These are phyloP conservation scores for Piper betle DNA, from an alignment of 164 flowering plant species.

Conservation along the genomic window DNA sequence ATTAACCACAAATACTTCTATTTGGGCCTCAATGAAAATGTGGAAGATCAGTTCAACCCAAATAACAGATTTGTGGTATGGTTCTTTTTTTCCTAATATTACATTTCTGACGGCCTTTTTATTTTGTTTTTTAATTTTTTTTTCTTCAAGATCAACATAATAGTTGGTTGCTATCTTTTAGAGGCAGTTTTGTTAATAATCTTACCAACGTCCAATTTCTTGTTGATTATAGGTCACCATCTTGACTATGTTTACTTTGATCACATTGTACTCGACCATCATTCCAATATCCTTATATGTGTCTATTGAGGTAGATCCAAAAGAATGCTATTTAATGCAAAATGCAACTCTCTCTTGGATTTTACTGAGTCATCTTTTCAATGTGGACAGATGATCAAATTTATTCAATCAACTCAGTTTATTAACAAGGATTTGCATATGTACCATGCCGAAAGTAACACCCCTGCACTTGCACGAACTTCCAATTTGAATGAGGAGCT, in stretches of 20 bases:
- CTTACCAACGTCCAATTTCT: not conserved
- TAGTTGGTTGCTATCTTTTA: not conserved
- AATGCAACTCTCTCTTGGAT: not conserved
- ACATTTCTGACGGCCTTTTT: too few relatives aligned
- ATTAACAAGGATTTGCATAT: conserved; percentile 83
- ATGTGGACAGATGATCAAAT: conserved; percentile 72
- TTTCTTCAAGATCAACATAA: not conserved
- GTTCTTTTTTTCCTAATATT: not conserved
- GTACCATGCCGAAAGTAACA: conserved; percentile 77
- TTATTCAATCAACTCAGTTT: conserved; percentile 84
- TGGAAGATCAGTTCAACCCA: conserved; percentile 64
- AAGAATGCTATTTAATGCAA: not conserved
- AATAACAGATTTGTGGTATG: conserved; percentile 54
- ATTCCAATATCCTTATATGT: conserved; percentile 96
- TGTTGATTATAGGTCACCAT: conserved; percentile 39
- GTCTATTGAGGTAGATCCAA: conserved; percentile 70
- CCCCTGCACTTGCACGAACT: conserved; percentile 93
- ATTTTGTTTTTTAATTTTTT: too few relatives aligned
- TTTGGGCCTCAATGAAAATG: conserved; percentile 36
- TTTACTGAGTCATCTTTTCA: not conserved
- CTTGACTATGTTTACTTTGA: conserved; percentile 73
- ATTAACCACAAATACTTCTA: conserved; percentile 53
- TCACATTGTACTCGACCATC: conserved; percentile 84
- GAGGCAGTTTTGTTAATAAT: not conserved
- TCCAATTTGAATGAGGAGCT: conserved; percentile 98